Evolutionary conservation across 2,329 filamentous ascomycete species (phyloP), one percentile per base, ranked within the genome.

Genomic region (Elsinoe batatas): DNA sequence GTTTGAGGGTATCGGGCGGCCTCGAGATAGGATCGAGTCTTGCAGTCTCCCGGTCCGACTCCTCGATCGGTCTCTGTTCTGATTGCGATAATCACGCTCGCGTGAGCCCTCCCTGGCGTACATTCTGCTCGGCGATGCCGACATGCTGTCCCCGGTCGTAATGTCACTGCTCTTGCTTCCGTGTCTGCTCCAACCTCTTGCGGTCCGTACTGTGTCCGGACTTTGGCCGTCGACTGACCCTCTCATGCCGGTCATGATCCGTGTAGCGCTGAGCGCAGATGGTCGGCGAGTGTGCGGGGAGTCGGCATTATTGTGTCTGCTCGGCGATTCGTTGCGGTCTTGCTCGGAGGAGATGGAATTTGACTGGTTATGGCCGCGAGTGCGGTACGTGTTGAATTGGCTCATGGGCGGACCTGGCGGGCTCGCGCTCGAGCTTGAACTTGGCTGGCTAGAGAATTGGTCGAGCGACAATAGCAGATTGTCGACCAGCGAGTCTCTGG

Each of bases 381-480:
- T 71, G 36, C 79, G 78, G 40, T 66, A 66, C n/a, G 53, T 18
- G 38, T 67, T 42, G 37, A 61, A 55, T n/a, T 60, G 53, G 43
- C 43, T 59, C 65, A 46, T 63, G 68, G 15, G 66, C 65, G 58
- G 61, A 62, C 46, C 58, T 59, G 38, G 64, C 62, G 59, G 68
- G 67, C 18, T 61, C 22, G 32, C 54, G 6, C 36, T 18, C 15
- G 17, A 33, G 32, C 26, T 43, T 2, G 36, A 37, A 15, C 11
- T 40, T 26, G 20, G 37, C 36, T 54, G 47, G 15, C 7, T 36
- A 17, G 79, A 84, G 66, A 91, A 83, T 69, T 91, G 87, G 71
- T 95, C 91, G 61, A 98, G 83, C 38, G 91, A 95, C 61, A 93
- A 77, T 58, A 97, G 82, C 85, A 98, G 93, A 70, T 96, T 95